phyloP scores from a whole-genome alignment of 106 monocot species.

The Acorus calamus region DNA sequence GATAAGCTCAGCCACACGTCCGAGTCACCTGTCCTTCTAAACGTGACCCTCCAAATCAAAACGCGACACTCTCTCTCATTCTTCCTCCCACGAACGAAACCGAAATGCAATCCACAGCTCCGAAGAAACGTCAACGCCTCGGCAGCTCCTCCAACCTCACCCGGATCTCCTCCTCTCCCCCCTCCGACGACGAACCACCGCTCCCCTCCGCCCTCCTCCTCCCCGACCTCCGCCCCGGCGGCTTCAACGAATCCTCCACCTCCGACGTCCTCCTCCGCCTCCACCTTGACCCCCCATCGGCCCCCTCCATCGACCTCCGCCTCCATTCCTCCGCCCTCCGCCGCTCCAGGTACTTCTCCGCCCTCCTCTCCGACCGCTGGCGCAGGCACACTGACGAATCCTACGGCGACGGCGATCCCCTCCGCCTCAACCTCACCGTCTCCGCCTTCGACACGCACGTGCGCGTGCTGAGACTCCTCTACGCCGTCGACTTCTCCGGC shows the following conservation, averaged over 20 bases:
- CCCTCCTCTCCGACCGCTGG: slow-evolving; percentile 86
- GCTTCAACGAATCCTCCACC: slow-evolving; percentile 4
- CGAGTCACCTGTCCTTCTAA: too few relatives aligned
- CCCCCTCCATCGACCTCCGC: slow-evolving; percentile 45
- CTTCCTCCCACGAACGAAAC: too few relatives aligned
- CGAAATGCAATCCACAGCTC: too few relatives aligned
- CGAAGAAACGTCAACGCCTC: too few relatives aligned
- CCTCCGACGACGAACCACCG: not conserved
- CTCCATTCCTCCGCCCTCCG: slow-evolving; percentile 64
- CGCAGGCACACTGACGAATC: not conserved
- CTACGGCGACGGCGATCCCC: too few relatives aligned
- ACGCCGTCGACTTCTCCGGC: slow-evolving; percentile 56
- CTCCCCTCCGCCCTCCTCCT: slow-evolving; percentile 23
- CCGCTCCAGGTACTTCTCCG: slow-evolving; percentile 65
- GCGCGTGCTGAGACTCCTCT: slow-evolving; percentile 63
- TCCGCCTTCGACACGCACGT: slow-evolving; percentile 53
- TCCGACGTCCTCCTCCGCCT: not conserved
- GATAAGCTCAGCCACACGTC: too few relatives aligned
- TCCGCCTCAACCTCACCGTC: slow-evolving; percentile 19
- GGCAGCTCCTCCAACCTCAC: too few relatives aligned
- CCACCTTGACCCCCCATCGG: not conserved
- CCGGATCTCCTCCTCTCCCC: not conserved
- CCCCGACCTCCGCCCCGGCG: too few relatives aligned
- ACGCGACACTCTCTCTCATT: too few relatives aligned
- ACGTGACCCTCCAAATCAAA: too few relatives aligned